Conservation (phyloP, 805 yeast genomes). For the Yarrowia sp. region DNA sequence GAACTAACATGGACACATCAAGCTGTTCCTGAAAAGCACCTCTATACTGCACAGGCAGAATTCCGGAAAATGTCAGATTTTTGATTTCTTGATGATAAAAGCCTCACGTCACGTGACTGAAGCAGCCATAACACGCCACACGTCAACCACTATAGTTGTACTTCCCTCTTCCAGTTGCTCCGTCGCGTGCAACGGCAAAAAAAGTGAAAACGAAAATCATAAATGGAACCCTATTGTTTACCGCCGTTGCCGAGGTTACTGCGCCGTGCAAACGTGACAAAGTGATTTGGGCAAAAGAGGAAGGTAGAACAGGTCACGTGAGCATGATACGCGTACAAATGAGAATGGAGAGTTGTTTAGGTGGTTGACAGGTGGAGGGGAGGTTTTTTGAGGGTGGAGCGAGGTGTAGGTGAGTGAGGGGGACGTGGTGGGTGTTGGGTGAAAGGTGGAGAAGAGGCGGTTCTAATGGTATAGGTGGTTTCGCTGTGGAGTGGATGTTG, state of each 20-base stretch:
- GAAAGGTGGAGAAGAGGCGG: too few species aligned
- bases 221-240: not conserved
- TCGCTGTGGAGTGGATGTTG: too few species aligned
- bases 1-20: too few species aligned
- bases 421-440: too few species aligned
- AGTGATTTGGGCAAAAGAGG: not conserved
- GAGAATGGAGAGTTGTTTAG: not conserved
- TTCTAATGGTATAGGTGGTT: too few species aligned
- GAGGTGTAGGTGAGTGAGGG: too few species aligned
- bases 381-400: too few species aligned
- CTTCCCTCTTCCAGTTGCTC: too few species aligned
- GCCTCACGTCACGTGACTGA: not conserved
- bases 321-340: not conserved
- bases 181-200: not conserved
- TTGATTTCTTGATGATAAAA: too few species aligned
- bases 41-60: not conserved
- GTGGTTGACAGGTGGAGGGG: not conserved
- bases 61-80: too few species aligned
- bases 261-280: not conserved
- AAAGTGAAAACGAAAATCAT: not conserved
- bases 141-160: too few species aligned
- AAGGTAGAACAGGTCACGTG: not conserved
- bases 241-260: constrained; percentile 12
- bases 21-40: not conserved
- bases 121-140: too few species aligned